Conservation (phyloP, 768 basidiomycete species). For the Pleurotus sapidus region DNA sequence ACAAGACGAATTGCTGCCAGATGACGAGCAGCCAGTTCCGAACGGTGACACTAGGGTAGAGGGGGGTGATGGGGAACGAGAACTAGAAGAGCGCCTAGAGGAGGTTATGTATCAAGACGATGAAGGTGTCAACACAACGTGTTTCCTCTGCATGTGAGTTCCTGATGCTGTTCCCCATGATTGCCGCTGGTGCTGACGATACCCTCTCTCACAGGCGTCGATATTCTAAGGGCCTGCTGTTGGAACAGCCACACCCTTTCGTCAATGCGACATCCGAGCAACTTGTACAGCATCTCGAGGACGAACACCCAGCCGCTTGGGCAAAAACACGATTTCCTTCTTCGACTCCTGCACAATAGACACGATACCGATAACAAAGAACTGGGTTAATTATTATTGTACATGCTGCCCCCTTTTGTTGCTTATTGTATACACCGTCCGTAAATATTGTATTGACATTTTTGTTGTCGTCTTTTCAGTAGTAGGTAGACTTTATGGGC, state of each 20-base stretch:
- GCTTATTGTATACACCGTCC: neutral
- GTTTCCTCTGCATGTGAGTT: constrained; percentile 53
- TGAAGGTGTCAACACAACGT: constrained; percentile 28
- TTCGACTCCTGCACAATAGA: neutral
- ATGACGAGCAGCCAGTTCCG: neutral
- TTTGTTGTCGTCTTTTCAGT: neutral
- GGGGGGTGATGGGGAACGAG: neutral
- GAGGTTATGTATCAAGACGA: constrained; percentile 36
- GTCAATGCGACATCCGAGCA: constrained; percentile 34
- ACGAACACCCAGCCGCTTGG: constrained; percentile 50
- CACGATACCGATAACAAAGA: too few species aligned
- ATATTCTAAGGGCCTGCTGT: constrained; percentile 22
- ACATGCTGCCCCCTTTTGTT: neutral
- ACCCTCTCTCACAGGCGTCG: constrained; percentile 28
- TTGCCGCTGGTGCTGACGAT: neutral
- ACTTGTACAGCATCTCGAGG: constrained; percentile 45
- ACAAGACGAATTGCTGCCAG: constrained; percentile 17
- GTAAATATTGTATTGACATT: neutral
- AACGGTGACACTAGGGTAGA: neutral
- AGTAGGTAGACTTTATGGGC: neutral
- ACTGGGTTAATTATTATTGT: neutral
- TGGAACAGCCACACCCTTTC: constrained; percentile 32
- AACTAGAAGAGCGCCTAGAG: constrained; percentile 38
- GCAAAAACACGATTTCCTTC: constrained; percentile 28
- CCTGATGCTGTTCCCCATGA: neutral